Evolutionary conservation across 2,329 filamentous ascomycete genomes (phyloP), one percentile per base, ranked within the genome.

Genomic region (Exophiala dermatitidis): DNA sequence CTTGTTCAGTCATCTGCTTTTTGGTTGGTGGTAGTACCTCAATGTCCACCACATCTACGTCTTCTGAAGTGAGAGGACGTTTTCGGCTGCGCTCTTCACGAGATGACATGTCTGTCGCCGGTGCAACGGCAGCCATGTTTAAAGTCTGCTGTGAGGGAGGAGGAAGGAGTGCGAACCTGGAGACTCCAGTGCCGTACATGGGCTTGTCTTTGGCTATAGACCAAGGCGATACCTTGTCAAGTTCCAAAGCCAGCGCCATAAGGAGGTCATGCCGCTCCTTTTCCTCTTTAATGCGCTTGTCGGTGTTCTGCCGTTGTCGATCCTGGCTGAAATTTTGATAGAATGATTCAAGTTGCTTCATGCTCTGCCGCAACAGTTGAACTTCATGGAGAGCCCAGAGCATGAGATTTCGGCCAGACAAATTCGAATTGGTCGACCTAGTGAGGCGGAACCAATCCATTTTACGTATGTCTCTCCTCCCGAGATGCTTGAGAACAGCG

Each of bases 171-270:
- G 19, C 19, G 19, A 19, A 19, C 19, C 19, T 19, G 19, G 19
- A 19, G 19, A 19, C 19, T 19, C 19, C 19, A 19, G 19, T 19
- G 19, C 19, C 19, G 19, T 19, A 19, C 19, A 19, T 19, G 19
- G 19, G 19, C 19, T 19, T 19, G 31, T 5, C 10, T 8, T 6
- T 9, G 43, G 10, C n/a, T 19, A 31, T 30, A 26, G 49, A 41
- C 45, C 19, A 19, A 5, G 37, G 12, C n/a, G 36, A 41, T 3
- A 30, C 28, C 8, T 31, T 47, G 29, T 57, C 54, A 5, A 61
- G 30, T 41, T 62, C 59, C 31, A 60, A 43, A n/a, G 59, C 59
- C 3, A 62, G 41, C 29, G 59, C 59, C 28, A 60, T 40, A 38
- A 59, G 55, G 10, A 60, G 46, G 43, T 57, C 34, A 26, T 52